Base-by-base conservation (phyloP, 2,329 filamentous ascomycete genomes). In the Aspergillus felis region DNA sequence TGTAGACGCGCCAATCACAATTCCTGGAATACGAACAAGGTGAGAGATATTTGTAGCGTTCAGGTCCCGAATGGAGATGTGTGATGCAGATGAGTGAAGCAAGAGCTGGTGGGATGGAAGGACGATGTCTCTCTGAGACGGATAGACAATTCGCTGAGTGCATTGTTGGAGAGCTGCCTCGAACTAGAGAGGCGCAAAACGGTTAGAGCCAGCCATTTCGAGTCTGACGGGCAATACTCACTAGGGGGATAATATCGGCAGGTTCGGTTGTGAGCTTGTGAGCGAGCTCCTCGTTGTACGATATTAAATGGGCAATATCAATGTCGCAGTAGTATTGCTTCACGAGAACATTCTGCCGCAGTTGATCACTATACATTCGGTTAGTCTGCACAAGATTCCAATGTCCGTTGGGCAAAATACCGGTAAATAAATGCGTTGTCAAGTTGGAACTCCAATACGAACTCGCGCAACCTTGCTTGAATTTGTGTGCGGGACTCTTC, bases 251-350 rank as follows among this genome's bases (percentile, higher is more conserved):
- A 56, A 96, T 89, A 57, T 97, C 92, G 49, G 88, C 89, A 3
- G 94, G 95, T 71, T 97, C 91, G 51, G 90, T 94, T 22, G 89
- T 90, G 61, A 99, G 82, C 70, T 88, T 87, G 74, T 97, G 91
- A 28, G 93, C 94, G 59, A 99, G 82, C 74, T 97, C 92, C 76
- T 97, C 93, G 70, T 96, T 94, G 78, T 92, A 97, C 60, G 89
- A 94, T 74, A 97, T 97, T 58, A 99, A 80, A 73, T 99, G 93
- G 61, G 90, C 91, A 66, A 99, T 91, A 73, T 99, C 92, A 71
- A 99, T 85, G 74, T 99, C 93, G 79, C 94, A 97, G 75, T 88
- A 97, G 78, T 92, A 97, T 68, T 92, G 92, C 73, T 96, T 94
- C 46, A 96, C 82, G 1, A 97, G 84, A 7, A 94, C 92, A 78